Evolutionary conservation across 2,329 filamentous ascomycete genomes (phyloP), one percentile per base, ranked within the genome.

Genomic region (Penicillium sp.): DNA sequence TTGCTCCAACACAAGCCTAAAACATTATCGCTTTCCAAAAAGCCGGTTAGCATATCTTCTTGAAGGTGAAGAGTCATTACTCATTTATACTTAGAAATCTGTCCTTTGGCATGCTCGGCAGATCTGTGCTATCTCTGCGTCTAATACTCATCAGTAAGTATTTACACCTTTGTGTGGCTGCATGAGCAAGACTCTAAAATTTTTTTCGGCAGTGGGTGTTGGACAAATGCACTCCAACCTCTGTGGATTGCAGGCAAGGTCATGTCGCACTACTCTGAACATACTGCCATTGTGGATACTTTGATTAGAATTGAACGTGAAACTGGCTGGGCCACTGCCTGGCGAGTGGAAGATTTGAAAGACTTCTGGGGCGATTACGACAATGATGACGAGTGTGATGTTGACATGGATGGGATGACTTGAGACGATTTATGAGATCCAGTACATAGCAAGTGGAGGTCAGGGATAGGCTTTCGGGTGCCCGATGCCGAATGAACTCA

Each of bases 271-370:
- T 71, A 64, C 2, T 78, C 68, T 40, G 81, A 75, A 70, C 83
- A 74, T 64, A 73, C 59, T 55, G 81, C 67, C 58, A 83, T 86
- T n/a, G 38, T 85, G 11, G 76, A 81, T 11, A 71, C 83, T 14
- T 68, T 83, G 46, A 78, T 78, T 16, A 74, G 75, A 26, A 85
- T 85, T 37, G 83, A 85, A 71, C 73, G 73, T 30, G 81, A 84
- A 64, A 82, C 79, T 6, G 84, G 83, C 0, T 85, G 83, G 82
- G 78, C 79, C 3, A 84, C 83, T 0, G 76, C 76, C 60, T 85
- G 83, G 83, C 71, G 83, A 45, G 80, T 78, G 0, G 80, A 84
- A 16, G 83, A 85, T 68, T 52, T 86, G 51, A 80, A 78, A 49
- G 79, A 81, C 52, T 81, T 81, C 58, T 85, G 82, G 83, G 82